phyloP scores from a whole-genome alignment of 2,329 filamentous ascomycete genomes.

The Sporothrix euskadiensis region DNA sequence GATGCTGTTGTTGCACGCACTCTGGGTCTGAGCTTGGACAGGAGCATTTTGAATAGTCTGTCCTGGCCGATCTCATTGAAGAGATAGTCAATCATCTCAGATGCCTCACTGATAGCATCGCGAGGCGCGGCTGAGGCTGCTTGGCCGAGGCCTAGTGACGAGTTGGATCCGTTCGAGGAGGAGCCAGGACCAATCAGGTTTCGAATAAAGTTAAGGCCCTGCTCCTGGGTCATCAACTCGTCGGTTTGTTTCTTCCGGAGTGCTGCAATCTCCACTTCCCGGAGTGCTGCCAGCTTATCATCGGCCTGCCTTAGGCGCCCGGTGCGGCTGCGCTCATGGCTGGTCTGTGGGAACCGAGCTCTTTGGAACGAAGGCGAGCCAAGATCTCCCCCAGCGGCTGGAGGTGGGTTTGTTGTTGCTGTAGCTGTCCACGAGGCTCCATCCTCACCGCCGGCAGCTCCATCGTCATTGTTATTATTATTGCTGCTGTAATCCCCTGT shows the following conservation, averaged over 20 bases:
- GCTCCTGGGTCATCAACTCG: constrained; percentile 84
- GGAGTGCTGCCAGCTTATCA: constrained; percentile 51
- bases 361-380: constrained; percentile 30
- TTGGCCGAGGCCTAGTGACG: constrained; percentile 5
- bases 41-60: constrained; percentile 76
- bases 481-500: constrained; percentile 15
- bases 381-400: constrained; percentile 11
- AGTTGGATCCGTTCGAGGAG: constrained; percentile 31
- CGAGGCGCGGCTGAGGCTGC: constrained; percentile 40
- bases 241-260: constrained; percentile 70
- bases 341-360: constrained; percentile 29
- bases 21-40: constrained; percentile 63
- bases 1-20: background rate
- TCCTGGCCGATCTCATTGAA: constrained; percentile 74
- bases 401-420: background rate
- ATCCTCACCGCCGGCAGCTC: constrained; percentile 14
- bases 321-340: constrained; percentile 39
- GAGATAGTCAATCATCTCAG: constrained; percentile 81
- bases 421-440: constrained; percentile 19
- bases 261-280: constrained; percentile 68
- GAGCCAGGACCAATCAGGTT: constrained; percentile 69
- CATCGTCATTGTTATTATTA: constrained; percentile 25
- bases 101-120: constrained; percentile 53
- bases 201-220: constrained; percentile 83
- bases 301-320: constrained; percentile 53